Conservation (phyloP, 345 rosid species). For the Linum usitatissimum region DNA sequence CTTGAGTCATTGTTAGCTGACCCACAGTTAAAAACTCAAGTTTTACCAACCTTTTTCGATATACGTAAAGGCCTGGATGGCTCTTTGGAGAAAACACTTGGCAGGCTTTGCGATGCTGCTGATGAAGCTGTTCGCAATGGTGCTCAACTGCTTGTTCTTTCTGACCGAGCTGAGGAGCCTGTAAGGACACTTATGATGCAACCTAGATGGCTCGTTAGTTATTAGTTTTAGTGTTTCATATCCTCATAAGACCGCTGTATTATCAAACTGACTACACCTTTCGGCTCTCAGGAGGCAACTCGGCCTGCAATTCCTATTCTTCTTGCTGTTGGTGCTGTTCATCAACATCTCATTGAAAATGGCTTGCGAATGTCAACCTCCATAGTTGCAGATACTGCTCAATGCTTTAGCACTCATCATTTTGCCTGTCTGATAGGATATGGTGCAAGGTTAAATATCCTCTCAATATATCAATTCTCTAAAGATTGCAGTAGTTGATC, state of each 20-base stretch:
- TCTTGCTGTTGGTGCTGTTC: conserved; percentile 96
- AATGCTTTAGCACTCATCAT: conserved; percentile 98
- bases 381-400: conserved; percentile 88
- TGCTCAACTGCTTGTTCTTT: conserved; percentile 83
- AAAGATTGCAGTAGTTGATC: background rate
- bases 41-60: conserved; percentile 71
- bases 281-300: conserved; percentile 64
- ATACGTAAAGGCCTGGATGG: conserved; percentile 89
- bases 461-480: conserved; percentile 6
- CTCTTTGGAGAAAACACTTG: conserved; percentile 62
- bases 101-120: conserved; percentile 81
- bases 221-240: too few species aligned
- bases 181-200: conserved; percentile 23
- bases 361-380: conserved; percentile 93
- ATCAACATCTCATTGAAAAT: conserved; percentile 98
- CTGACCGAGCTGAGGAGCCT: conserved; percentile 68
- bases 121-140: conserved; percentile 98
- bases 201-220: too few species aligned
- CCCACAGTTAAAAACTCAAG: conserved; percentile 47
- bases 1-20: conserved; percentile 73
- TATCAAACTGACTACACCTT: conserved; percentile 1
- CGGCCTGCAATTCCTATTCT: conserved; percentile 89
- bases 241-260: background rate
- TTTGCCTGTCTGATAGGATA: conserved; percentile 96
- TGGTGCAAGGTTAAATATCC: conserved; percentile 74